Percentiles rank a stretch among this genome's conserved stretches.
These are phyloP conservation scores for Zygosaccharomyces bailii DNA, from an alignment of 805 yeast genomes.

Conservation along the genomic window DNA sequence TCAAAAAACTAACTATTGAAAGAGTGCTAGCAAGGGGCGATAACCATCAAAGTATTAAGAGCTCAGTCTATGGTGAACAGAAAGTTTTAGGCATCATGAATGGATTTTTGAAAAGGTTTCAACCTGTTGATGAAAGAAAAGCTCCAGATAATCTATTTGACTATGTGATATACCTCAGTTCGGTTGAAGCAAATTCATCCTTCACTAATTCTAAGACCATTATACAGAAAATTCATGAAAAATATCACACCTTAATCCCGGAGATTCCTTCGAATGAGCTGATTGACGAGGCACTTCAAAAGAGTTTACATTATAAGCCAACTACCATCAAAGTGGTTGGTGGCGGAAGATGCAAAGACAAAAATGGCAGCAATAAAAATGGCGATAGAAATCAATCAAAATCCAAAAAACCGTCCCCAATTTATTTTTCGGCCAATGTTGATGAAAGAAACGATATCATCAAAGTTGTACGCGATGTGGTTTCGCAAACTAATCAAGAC, in stretches of 20 bases:
- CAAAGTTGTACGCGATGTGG: conserved; percentile 17
- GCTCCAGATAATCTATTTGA: conserved; percentile 71
- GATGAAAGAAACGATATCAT: conserved; percentile 17
- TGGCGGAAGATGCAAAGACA: conserved; percentile 8
- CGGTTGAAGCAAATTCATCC: conserved; percentile 43
- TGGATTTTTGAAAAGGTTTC: conserved; percentile 69
- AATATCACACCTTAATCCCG: conserved; percentile 45
- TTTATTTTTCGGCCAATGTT: conserved; percentile 47
- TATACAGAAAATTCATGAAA: conserved; percentile 37
- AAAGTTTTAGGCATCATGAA: conserved; percentile 61
- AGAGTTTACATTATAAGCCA: conserved; percentile 57
- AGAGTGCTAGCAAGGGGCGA: conserved; percentile 75
- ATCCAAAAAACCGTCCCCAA: conserved; percentile 32
- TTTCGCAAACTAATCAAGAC: conserved; percentile 1
- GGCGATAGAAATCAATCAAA: conserved; percentile 10
- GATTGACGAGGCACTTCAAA: conserved; percentile 45
- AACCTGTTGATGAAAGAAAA: conserved; percentile 45
- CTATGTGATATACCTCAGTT: conserved; percentile 54
- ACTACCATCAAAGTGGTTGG: conserved; percentile 39
- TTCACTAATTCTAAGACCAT: conserved; percentile 47
- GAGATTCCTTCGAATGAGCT: conserved; percentile 41
- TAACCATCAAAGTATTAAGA: conserved; percentile 80
- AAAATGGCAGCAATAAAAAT: conserved; percentile 12
- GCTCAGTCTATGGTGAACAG: conserved; percentile 42
- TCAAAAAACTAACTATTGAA: conserved; percentile 51